Conservation (phyloP, 768 basidiomycete species). For the Panellus pusillus region DNA sequence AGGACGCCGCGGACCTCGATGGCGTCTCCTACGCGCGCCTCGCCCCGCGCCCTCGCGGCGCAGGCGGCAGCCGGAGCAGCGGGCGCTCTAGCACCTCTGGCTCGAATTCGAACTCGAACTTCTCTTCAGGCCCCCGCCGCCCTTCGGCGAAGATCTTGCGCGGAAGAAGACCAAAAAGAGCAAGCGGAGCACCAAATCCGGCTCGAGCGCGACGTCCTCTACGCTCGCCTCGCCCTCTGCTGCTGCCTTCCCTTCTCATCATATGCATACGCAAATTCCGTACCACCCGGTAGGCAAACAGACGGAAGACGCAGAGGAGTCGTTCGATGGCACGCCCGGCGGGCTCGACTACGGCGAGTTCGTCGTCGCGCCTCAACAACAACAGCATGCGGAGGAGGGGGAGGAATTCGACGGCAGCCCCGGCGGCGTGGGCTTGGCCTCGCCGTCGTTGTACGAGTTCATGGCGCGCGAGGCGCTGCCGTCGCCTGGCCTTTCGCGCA, state of each 20-base stretch:
- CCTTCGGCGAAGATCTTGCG: neutral
- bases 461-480: too few species aligned
- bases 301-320: neutral
- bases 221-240: slow-evolving; percentile 1
- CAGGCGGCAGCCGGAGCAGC: neutral
- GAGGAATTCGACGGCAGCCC: neutral
- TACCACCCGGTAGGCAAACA: neutral
- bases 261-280: neutral
- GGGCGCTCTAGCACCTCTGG: neutral
- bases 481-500: too few species aligned
- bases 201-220: slow-evolving; percentile 5
- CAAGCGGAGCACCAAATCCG: neutral
- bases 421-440: too few species aligned
- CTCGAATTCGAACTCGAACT: neutral
- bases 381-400: neutral
- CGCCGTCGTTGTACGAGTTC: too few species aligned
- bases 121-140: neutral
- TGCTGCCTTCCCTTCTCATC: neutral
- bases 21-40: neutral
- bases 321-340: neutral
- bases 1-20: slow-evolving; percentile 6
- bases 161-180: neutral
- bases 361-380: neutral
- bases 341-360: neutral
- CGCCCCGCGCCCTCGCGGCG: neutral